Percentiles rank a stretch among this genome's conserved stretches.
Evolutionary conservation across 208 protist genomes (phyloP).

Genomic region (Tritrichomonas foetus): DNA sequence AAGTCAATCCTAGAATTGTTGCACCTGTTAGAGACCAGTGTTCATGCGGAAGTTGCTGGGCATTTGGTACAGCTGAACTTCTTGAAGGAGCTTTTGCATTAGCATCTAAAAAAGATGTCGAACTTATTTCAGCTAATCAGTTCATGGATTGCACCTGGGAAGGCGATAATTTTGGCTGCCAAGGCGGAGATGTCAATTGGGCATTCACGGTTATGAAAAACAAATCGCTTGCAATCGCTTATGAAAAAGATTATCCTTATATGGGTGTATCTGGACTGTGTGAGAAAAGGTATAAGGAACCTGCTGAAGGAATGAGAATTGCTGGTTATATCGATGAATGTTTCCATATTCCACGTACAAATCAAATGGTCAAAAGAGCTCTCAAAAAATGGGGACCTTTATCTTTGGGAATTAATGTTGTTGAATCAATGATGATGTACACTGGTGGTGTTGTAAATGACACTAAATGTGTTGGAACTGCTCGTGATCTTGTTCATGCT

Average conservation of each 20-base stretch:
- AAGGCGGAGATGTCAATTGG: neutral
- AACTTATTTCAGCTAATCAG: neutral
- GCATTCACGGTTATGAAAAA: neutral
- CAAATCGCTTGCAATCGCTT: neutral
- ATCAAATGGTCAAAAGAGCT: neutral
- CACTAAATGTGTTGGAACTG: neutral
- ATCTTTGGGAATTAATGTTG: neutral
- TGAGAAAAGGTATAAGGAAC: neutral
- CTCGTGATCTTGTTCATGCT: neutral
- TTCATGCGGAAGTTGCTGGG: neutral
- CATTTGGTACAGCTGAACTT: neutral
- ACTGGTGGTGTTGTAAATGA: neutral
- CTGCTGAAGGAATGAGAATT: neutral
- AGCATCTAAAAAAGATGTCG: neutral
- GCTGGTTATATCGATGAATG: neutral
- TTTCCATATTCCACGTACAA: neutral
- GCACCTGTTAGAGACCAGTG: neutral
- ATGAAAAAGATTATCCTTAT: neutral
- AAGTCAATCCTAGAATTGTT: neutral
- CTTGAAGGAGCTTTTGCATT: neutral
- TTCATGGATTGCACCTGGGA: constrained; percentile 34
- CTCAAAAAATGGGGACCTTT: neutral
- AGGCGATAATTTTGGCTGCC: neutral
- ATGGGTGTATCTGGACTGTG: constrained; percentile 4
- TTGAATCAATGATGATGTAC: neutral